phyloP scores from a whole-genome alignment of 2,329 filamentous ascomycete genomes.

The Talaromyces marneffei region DNA sequence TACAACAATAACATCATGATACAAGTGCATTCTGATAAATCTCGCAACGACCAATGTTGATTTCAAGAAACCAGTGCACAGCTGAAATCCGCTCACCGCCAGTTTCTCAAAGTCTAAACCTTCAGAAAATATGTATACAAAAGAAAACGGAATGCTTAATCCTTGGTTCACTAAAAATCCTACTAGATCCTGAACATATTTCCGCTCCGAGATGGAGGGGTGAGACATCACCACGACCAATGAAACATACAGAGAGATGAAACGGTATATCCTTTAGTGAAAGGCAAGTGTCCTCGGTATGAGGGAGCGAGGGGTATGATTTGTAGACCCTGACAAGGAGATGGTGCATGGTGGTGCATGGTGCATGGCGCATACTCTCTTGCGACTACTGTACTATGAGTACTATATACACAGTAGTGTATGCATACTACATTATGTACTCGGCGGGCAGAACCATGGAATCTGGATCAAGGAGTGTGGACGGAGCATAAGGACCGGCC shows the following conservation, averaged over 20 bases:
- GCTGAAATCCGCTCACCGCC: background rate
- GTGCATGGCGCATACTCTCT: background rate
- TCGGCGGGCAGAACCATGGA: background rate
- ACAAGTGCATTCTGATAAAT: background rate
- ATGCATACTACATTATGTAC: too few species aligned
- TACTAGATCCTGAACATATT: background rate
- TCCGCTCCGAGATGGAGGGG: background rate
- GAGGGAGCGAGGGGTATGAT: background rate
- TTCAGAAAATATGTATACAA: background rate
- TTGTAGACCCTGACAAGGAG: background rate
- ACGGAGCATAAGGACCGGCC: slow-evolving; percentile 3
- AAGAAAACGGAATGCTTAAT: background rate
- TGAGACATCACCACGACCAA: background rate
- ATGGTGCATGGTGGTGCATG: background rate
- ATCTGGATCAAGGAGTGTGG: background rate
- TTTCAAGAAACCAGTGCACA: background rate
- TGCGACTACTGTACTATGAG: background rate
- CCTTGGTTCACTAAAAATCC: slow-evolving; percentile 1
- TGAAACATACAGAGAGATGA: background rate
- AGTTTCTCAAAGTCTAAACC: background rate
- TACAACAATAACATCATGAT: background rate
- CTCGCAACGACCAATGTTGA: background rate
- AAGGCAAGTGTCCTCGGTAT: background rate
- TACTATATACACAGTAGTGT: too few species aligned
- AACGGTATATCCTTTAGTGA: background rate